Evolutionary conservation across 805 yeast genomes (phyloP), one percentile per base, ranked within the genome.

Genomic region (Lipomyces chichibuensis): DNA sequence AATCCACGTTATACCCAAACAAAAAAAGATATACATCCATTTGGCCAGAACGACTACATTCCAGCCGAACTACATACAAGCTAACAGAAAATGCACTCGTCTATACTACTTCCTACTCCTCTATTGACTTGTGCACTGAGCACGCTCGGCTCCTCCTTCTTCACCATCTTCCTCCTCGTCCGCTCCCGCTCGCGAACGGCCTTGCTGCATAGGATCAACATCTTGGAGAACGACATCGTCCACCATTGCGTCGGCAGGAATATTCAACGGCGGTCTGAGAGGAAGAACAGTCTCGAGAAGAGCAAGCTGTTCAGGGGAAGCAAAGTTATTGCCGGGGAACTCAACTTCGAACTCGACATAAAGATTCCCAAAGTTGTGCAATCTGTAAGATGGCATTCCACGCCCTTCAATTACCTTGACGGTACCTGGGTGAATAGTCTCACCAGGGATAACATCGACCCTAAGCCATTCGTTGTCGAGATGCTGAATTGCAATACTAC

Each of bases 341-440:
- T 90, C 92, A 75, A 95, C 85, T 72, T 87, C 87, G 81, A 95
- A 95, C 77, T 90, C 88, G 74, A 95, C 82, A 75, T 91, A 87
- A 82, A 95, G 84, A 81, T 92, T 87, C 80, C 99, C 99, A 75
- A 79, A 84, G 71, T 92, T 91, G 78, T 97, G 97, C 77, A 85
- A 88, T 81, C 95, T 88, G 81, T 84, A 88, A 72, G 94, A 82
- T 73, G 99, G 99, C 99, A 95, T 95, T 87, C 99, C 99, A 80
- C 94, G 93, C 75, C 88, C 91, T 74, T 89, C 92, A 71, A 95
- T 82, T 64, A 92, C 92, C 81, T 92, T 93, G 74, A 88, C 82
- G 54, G 83, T 78, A 71, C 91, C 96, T 61, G 98, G 98, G 39
- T 92, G 75, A 71, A 95, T 89, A 69, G 94, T 92, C 81, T 94